These are phyloP conservation scores for Exophiala calicioides DNA, from an alignment of 2,329 filamentous ascomycete genomes.

Conservation along the genomic window DNA sequence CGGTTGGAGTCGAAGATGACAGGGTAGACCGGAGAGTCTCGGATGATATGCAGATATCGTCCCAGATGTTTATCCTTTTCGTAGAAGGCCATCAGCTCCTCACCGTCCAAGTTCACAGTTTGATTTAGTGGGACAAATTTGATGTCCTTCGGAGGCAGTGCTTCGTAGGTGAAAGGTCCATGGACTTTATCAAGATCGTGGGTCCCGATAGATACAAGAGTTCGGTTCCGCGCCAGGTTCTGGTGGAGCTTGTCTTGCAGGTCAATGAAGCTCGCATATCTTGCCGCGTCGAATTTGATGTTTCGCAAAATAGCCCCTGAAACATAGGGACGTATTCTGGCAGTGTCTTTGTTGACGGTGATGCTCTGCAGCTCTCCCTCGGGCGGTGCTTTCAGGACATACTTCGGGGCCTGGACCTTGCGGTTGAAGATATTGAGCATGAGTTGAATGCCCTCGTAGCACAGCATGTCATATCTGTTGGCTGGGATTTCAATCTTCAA, in stretches of 20 bases:
- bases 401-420: conserved; percentile 74
- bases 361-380: conserved; percentile 76
- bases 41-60: conserved; percentile 89
- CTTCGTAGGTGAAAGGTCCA: conserved; percentile 96
- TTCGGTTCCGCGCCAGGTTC: conserved; percentile 89
- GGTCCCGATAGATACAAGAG: conserved; percentile 93
- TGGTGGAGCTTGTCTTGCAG: conserved; percentile 98
- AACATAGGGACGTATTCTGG: conserved; percentile 80
- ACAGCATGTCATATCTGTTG: conserved; percentile 91
- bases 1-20: conserved; percentile 90
- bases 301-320: conserved; percentile 86
- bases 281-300: conserved; percentile 85
- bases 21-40: conserved; percentile 89
- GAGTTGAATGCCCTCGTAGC: conserved; percentile 93
- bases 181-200: conserved; percentile 92
- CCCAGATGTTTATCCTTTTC: conserved; percentile 90
- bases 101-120: conserved; percentile 79
- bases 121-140: conserved; percentile 90
- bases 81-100: conserved; percentile 91
- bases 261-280: conserved; percentile 96
- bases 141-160: conserved; percentile 86
- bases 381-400: conserved; percentile 70
- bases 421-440: conserved; percentile 95
- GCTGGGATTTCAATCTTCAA: conserved; percentile 98
- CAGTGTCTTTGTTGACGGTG: conserved; percentile 74